phyloP scores from a whole-genome alignment of 768 basidiomycete genomes.

The Boletus subparvulus region DNA sequence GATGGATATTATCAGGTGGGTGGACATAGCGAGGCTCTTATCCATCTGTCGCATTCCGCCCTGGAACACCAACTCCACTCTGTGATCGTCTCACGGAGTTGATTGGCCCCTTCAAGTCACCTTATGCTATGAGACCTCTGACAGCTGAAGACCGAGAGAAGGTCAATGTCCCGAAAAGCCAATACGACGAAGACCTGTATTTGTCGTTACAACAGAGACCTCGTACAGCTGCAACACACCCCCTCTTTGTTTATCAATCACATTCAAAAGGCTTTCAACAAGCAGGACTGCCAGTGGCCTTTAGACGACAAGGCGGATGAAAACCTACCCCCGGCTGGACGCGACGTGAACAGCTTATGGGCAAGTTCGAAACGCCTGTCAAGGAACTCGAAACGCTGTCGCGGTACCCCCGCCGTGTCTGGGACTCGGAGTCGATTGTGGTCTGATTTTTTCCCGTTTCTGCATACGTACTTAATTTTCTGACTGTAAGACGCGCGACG shows the following conservation, averaged over 20 bases:
- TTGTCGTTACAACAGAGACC: no score
- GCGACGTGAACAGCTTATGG: background rate
- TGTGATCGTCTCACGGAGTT: background rate
- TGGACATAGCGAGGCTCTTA: no score
- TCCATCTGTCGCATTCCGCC: no score
- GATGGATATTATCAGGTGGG: no score
- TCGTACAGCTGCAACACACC: no score
- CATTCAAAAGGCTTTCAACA: no score
- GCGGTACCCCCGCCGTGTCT: background rate
- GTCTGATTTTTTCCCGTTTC: background rate
- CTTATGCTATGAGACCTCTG: background rate
- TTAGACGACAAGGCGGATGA: background rate
- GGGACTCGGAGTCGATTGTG: background rate
- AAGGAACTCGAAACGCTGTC: background rate
- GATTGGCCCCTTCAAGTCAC: background rate
- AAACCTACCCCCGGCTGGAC: background rate
- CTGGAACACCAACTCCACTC: background rate
- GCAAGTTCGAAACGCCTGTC: background rate
- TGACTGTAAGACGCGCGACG: no score
- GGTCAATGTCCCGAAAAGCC: background rate
- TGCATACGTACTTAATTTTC: background rate
- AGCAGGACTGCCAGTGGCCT: background rate
- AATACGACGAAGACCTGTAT: no score
- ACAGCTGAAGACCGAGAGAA: background rate
- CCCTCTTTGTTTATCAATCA: no score